Evolutionary conservation across 805 yeast genomes (phyloP), one percentile per base, ranked within the genome.

Genomic region (Myxozyma monticola): DNA sequence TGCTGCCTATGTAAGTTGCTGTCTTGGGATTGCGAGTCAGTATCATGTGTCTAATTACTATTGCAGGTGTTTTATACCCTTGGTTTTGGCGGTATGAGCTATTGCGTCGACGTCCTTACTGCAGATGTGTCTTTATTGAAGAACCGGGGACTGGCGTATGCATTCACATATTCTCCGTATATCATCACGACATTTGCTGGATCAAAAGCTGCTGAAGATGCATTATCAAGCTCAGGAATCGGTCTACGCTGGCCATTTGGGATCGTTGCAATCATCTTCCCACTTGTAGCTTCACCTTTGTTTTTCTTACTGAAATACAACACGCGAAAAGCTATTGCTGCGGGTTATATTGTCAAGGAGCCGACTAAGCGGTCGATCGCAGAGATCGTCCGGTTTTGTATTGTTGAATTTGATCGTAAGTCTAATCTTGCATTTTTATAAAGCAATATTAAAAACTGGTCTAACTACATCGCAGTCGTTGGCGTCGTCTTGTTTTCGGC

Each of bases 401-500:
- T 14, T 12, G 17, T 26, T n/a, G 43, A 39, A 25, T 39, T 39
- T 15, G 43, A 39, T 39, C n/a, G n/a, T n/a, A n/a, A n/a, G n/a
- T n/a, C n/a, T n/a, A n/a, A n/a, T n/a, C n/a, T n/a, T n/a, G n/a
- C n/a, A n/a, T n/a, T n/a, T n/a, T n/a, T n/a, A n/a, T n/a, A n/a
- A n/a, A n/a, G n/a, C n/a, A n/a, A n/a, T n/a, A n/a, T n/a, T n/a
- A n/a, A n/a, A n/a, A n/a, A n/a, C n/a, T n/a, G n/a, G n/a, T n/a
- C n/a, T n/a, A n/a, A n/a, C n/a, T n/a, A n/a, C n/a, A n/a, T n/a
- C n/a, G n/a, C n/a, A n/a, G 35, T 68, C 24, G 45, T 68, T 41
- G 76, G 76, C 18, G 61, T 65, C 20, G 31, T 71, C 28, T 46
- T 72, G 24, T 48, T 72, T 38, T 57, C 64, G 48, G 69, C 67